Conservation (phyloP, 345 rosid genomes). For the Bruguiera gymnorhiza region DNA sequence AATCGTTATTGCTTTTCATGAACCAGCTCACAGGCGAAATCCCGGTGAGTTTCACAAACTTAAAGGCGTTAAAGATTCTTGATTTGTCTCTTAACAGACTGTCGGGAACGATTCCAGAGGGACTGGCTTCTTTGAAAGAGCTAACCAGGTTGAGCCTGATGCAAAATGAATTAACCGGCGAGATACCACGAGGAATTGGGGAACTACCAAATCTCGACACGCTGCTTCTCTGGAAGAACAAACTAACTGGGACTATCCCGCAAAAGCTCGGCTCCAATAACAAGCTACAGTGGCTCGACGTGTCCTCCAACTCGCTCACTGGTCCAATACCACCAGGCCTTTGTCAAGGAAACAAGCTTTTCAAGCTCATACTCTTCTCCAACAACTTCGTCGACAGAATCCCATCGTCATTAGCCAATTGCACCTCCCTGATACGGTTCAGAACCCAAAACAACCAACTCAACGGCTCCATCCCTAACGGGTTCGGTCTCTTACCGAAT, state of each 20-base stretch:
- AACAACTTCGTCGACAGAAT: slow-evolving; percentile 50
- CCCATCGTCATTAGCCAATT: slow-evolving; percentile 52
- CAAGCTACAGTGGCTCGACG: slow-evolving; percentile 56
- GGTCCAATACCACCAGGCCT: slow-evolving; percentile 77
- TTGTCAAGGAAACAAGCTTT: slow-evolving; percentile 68
- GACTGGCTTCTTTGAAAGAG: slow-evolving; percentile 45
- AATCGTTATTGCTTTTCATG: slow-evolving; percentile 47
- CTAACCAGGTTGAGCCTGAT: slow-evolving; percentile 61
- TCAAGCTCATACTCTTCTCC: slow-evolving; percentile 82
- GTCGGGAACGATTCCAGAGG: slow-evolving; percentile 61
- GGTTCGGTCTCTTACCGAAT: slow-evolving; percentile 60
- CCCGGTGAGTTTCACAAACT: slow-evolving; percentile 51
- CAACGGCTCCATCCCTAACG: slow-evolving; percentile 65
- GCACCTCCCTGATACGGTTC: slow-evolving; percentile 60
- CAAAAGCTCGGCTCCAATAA: slow-evolving; percentile 70
- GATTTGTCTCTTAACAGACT: slow-evolving; percentile 75
- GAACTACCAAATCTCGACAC: slow-evolving; percentile 57
- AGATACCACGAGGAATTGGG: slow-evolving; percentile 62
- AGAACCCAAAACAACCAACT: slow-evolving; percentile 64
- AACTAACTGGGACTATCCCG: slow-evolving; percentile 62
- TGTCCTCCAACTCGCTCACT: slow-evolving; percentile 61
- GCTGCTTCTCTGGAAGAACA: slow-evolving; percentile 67
- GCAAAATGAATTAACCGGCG: slow-evolving; percentile 52
- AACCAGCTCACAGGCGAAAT: slow-evolving; percentile 64
- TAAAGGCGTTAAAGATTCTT: slow-evolving; percentile 45